These are phyloP conservation scores for Phoenix roebelenii DNA, from an alignment of 176 grass and related monocot genomes.

Conservation along the genomic window DNA sequence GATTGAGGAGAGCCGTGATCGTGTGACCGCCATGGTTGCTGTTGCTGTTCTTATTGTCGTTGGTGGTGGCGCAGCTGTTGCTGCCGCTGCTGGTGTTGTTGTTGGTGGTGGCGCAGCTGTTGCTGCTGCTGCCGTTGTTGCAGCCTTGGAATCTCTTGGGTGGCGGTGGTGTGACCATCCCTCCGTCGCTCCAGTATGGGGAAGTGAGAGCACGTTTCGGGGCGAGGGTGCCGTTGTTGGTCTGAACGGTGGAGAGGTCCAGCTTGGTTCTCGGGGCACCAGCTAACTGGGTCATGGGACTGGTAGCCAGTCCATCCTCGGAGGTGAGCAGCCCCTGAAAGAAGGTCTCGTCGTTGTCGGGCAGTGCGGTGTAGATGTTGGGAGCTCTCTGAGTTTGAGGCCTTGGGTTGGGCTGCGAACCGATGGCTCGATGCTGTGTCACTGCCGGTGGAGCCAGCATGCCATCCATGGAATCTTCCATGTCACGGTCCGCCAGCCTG, in stretches of 20 bases:
- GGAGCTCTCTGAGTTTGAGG: conserved; percentile 11
- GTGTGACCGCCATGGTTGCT: conserved; percentile 17
- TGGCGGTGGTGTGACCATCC: conserved; percentile 20
- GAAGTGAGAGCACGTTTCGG: conserved; percentile 25
- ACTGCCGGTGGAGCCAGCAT: conserved; percentile 15
- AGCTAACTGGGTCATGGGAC: conserved; percentile 7
- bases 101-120: conserved; percentile 14
- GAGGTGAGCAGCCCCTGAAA: conserved; percentile 47
- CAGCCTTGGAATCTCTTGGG: conserved; percentile 32
- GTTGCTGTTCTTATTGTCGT: conserved; percentile 23
- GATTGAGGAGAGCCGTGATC: conserved; percentile 22
- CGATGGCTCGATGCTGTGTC: not conserved
- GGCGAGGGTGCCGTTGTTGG: conserved; percentile 17
- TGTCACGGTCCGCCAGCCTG: conserved; percentile 17
- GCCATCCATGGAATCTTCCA: conserved; percentile 45
- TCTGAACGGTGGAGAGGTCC: not conserved
- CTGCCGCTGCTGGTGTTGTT: conserved; percentile 19
- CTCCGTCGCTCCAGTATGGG: conserved; percentile 36
- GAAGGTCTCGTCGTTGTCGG: conserved; percentile 62
- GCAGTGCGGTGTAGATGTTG: conserved; percentile 21
- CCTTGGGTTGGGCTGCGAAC: not conserved
- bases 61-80: conserved; percentile 27
- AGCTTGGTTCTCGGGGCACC: conserved; percentile 16
- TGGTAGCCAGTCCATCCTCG: conserved; percentile 7
- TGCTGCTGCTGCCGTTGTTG: not conserved